Conservation (phyloP, 129 eudicot species). For the Flaveria trinervia region DNA sequence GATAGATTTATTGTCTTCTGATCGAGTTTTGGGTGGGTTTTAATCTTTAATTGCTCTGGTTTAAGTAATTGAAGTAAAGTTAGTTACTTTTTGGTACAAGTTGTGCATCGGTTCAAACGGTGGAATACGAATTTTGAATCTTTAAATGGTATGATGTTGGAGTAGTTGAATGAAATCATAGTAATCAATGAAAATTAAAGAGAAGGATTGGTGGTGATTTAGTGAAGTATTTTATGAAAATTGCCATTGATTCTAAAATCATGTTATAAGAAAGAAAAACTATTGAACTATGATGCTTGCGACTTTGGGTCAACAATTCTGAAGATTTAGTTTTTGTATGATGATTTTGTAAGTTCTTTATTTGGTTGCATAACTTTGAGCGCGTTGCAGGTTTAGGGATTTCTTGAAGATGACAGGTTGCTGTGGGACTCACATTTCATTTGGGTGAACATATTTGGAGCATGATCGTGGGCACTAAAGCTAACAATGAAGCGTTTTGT, state of each 20-base stretch:
- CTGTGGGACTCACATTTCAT: constrained; percentile 16
- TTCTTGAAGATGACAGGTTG: constrained; percentile 17
- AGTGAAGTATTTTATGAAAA: constrained; percentile 15
- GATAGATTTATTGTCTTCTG: constrained; percentile 20
- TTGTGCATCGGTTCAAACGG: constrained; percentile 6
- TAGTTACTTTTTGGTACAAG: background rate
- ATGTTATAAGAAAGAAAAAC: background rate
- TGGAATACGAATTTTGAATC: constrained; percentile 12
- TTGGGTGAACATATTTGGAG: constrained; percentile 32
- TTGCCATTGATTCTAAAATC: background rate
- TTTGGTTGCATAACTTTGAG: constrained; percentile 11
- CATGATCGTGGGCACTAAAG: constrained; percentile 10
- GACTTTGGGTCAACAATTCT: background rate
- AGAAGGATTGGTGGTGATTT: constrained; percentile 5
- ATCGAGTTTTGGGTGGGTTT: constrained; percentile 21
- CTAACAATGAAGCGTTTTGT: constrained; percentile 78
- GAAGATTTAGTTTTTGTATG: background rate
- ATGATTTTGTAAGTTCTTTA: background rate
- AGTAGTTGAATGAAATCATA: constrained; percentile 14
- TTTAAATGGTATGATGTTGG: background rate
- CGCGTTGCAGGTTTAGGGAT: constrained; percentile 28
- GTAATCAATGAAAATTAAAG: background rate
- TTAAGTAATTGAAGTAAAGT: constrained; percentile 17
- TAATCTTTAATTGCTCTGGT: background rate
- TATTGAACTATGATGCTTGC: background rate